Base-by-base conservation (phyloP, 1,139 yeast species). In the Hemisphaericaspora xylanilytica region DNA sequence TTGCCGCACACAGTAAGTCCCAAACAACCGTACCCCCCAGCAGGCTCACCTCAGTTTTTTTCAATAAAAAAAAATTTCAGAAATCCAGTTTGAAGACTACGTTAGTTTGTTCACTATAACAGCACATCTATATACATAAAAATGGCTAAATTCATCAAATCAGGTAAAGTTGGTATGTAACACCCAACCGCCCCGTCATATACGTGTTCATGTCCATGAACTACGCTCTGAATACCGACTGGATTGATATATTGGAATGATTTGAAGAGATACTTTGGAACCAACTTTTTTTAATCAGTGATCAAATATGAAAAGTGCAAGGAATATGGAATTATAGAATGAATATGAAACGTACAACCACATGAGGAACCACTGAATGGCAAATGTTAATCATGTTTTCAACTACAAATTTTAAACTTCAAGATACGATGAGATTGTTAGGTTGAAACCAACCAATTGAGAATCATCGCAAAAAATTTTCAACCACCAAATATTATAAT, bases 151-250 rank as follows among this genome's bases (percentile, higher is more conserved):
- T 90, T 90, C 85, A 84, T 90, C 80, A 90, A 90, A 82, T 86
- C 97, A 73, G 97, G 97, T 83, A 90, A 88, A 87, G 97, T 90
- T 85, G 95, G 94, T 85, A 85, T 74, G 95, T 85, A 75, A 29
- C 6, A 28, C 20, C n/a, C n/a, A n/a, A n/a, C n/a, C n/a, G n/a
- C n/a, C n/a, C n/a, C 3, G 16, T 12, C 18, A 22, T 22, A 6
- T 6, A 22, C 11, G 26, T 8, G 26, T 22, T 22, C 26, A 22
- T 22, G 26, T 5, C 26, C 26, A 22, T 22, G 26, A 22, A 9
- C 26, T 9, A 22, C 8, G 4, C 6, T 24, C n/a, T n/a, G n/a
- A n/a, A n/a, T n/a, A 29, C 32, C 32, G 18, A 29, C 32, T 18
- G 20, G 24, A 9, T 29, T 17, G 32, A 11, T 15, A 29, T 29